Percentiles rank a stretch among this genome's conserved stretches.
These are phyloP conservation scores for Xylaria polymorpha DNA, from an alignment of 2,329 filamentous ascomycete species.

Conservation along the genomic window DNA sequence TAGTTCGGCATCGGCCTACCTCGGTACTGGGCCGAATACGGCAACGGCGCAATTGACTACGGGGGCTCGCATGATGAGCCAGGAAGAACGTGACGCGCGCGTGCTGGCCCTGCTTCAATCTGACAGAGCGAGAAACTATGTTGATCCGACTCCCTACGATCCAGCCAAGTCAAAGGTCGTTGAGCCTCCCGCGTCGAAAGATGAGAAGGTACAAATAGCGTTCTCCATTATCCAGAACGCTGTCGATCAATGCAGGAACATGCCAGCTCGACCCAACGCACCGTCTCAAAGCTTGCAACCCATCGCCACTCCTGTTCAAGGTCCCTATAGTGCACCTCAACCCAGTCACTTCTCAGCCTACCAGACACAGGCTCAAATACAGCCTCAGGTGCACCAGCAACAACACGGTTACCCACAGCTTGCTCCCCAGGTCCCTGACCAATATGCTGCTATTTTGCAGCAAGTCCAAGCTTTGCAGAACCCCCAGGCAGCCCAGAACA, in stretches of 20 bases:
- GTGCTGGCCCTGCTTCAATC: constrained; percentile 59
- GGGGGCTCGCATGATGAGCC: constrained; percentile 50
- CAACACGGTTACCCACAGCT: constrained; percentile 37
- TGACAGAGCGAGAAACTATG: constrained; percentile 58
- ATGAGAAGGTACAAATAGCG: constrained; percentile 57
- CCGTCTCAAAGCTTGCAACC: constrained; percentile 65
- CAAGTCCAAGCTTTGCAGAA: constrained; percentile 45
- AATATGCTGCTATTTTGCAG: constrained; percentile 45
- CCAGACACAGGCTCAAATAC: constrained; percentile 38
- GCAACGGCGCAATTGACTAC: constrained; percentile 25
- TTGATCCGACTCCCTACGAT: constrained; percentile 55
- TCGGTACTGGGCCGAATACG: not conserved
- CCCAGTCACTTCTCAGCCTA: constrained; percentile 25
- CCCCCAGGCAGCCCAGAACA: constrained; percentile 37
- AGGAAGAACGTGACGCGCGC: constrained; percentile 53
- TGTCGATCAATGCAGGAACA: constrained; percentile 56
- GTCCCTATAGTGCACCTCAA: constrained; percentile 29
- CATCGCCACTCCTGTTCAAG: constrained; percentile 59
- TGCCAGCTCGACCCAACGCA: constrained; percentile 62
- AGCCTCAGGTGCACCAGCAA: constrained; percentile 38
- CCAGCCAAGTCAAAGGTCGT: constrained; percentile 49
- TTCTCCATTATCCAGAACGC: constrained; percentile 58
- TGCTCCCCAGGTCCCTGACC: constrained; percentile 37
- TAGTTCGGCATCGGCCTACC: not conserved
- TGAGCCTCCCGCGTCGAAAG: constrained; percentile 55